Evolutionary conservation across 2,329 filamentous ascomycete species (phyloP).

Genomic region (Paradendryphiella salina): DNA sequence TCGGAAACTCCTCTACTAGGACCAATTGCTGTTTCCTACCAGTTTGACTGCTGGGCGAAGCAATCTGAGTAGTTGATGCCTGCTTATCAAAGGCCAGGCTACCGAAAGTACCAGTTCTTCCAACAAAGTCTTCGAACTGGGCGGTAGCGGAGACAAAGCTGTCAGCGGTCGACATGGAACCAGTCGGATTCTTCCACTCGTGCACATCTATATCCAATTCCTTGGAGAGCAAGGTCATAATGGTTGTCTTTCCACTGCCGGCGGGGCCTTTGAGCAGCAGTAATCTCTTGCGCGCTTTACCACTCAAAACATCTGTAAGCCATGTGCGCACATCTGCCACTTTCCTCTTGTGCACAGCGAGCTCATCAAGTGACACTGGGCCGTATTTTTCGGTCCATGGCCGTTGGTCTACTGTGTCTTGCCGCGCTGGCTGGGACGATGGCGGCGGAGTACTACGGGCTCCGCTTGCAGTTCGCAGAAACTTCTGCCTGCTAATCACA

Average conservation of each 20-base stretch:
- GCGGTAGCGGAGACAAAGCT: constrained; percentile 71
- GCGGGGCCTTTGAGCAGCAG: constrained; percentile 88
- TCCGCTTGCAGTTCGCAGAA: constrained; percentile 47
- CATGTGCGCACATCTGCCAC: constrained; percentile 82
- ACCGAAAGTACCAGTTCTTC: constrained; percentile 76
- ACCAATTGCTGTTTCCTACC: constrained; percentile 48
- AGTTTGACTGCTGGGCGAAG: constrained; percentile 15
- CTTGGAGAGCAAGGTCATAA: constrained; percentile 74
- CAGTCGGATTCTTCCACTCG: constrained; percentile 87
- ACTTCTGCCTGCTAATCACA: constrained; percentile 50
- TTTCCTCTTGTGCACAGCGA: constrained; percentile 94
- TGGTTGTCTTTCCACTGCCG: constrained; percentile 91
- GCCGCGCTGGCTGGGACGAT: constrained; percentile 27
- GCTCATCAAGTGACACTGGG: constrained; percentile 73
- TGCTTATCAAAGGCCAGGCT: constrained; percentile 60
- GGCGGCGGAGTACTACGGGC: constrained; percentile 34
- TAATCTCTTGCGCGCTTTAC: constrained; percentile 65
- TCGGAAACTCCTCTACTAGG: constrained; percentile 57
- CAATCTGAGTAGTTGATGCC: constrained; percentile 14
- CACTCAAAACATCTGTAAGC: constrained; percentile 73
- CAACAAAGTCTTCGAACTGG: constrained; percentile 92
- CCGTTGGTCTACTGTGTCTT: constrained; percentile 58
- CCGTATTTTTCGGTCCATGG: constrained; percentile 90
- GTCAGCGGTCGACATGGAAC: constrained; percentile 61
- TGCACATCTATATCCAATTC: constrained; percentile 76